A percentile compares a stretch with the other conserved stretches of the same genome.
Conservation (phyloP, 2,329 filamentous ascomycete species). For the Chaetomium globosum region DNA sequence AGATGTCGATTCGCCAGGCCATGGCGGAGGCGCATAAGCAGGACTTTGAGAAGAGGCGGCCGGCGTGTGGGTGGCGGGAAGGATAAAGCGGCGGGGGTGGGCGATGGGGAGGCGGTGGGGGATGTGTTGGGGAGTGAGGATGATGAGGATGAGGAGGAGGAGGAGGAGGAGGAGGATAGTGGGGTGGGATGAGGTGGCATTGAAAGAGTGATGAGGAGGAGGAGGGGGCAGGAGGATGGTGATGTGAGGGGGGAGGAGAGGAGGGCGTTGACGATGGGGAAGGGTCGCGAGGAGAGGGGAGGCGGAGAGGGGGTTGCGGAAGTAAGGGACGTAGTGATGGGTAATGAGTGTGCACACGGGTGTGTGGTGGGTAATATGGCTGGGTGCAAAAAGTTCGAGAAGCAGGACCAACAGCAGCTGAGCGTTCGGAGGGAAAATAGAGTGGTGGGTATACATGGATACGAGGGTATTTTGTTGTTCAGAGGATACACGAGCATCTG, state of each 20-base stretch:
- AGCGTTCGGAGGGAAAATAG: background rate
- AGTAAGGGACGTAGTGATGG: background rate
- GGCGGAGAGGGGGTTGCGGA: background rate
- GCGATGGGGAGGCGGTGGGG: conserved; percentile 22
- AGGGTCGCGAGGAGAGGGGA: conserved; percentile 1
- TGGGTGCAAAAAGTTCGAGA: background rate
- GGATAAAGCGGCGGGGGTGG: conserved; percentile 7
- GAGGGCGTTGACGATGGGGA: background rate
- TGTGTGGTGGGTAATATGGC: background rate
- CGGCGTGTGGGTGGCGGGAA: conserved; percentile 32
- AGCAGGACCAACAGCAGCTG: too few species aligned
- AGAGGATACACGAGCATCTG: background rate
- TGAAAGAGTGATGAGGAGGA: conserved; percentile 21
- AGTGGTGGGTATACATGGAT: background rate
- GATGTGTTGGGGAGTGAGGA: conserved; percentile 26
- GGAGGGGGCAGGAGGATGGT: too few species aligned
- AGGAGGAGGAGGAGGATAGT: conserved; percentile 31
- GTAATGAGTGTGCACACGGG: background rate
- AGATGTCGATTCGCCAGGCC: conserved; percentile 58
- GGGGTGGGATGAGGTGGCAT: conserved; percentile 12
- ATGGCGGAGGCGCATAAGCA: conserved; percentile 83
- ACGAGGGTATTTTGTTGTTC: background rate
- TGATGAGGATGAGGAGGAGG: conserved; percentile 43
- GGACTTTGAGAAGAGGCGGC: conserved; percentile 82
- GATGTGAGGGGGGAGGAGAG: background rate